A percentile compares a stretch with the other conserved stretches of the same genome.
These are phyloP conservation scores for Monosporascus sp. DNA, from an alignment of 2,329 filamentous ascomycete species.

Conservation along the genomic window DNA sequence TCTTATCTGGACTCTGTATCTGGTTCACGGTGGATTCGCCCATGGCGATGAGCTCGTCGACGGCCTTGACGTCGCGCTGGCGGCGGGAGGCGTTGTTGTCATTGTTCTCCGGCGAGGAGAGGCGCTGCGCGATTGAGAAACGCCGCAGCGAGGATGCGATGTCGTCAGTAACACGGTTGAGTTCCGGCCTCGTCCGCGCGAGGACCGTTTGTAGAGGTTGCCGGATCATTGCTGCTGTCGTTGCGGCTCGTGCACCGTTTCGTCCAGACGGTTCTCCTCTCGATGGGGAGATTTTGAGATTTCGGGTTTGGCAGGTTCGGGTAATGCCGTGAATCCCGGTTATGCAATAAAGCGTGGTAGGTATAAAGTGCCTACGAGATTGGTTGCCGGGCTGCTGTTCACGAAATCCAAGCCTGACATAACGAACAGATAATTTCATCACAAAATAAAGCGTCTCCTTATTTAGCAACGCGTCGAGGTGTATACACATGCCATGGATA, in stretches of 20 bases:
- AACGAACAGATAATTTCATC: no score
- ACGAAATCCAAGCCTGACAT: no score
- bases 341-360: conserved; percentile 4
- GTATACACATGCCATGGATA: no score
- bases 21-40: conserved; percentile 1
- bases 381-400: no score
- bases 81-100: conserved; percentile 9
- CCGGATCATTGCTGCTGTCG: conserved; percentile 22
- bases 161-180: conserved; percentile 22
- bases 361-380: no score
- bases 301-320: conserved; percentile 10
- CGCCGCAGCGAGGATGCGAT: conserved; percentile 24
- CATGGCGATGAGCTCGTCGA: conserved; percentile 18
- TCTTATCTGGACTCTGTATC: neutral
- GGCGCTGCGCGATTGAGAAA: conserved; percentile 25
- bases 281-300: conserved; percentile 4
- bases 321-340: conserved; percentile 1
- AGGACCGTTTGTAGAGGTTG: conserved; percentile 21
- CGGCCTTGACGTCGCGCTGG: conserved; percentile 17
- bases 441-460: no score
- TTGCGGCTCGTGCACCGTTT: neutral
- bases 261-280: conserved; percentile 1
- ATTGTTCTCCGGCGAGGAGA: conserved; percentile 5
- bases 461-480: no score
- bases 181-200: conserved; percentile 21